Evolutionary conservation across 257 asterid species (phyloP), one percentile per base, ranked within the genome.

Genomic region (Phtheirospermum japonicum): DNA sequence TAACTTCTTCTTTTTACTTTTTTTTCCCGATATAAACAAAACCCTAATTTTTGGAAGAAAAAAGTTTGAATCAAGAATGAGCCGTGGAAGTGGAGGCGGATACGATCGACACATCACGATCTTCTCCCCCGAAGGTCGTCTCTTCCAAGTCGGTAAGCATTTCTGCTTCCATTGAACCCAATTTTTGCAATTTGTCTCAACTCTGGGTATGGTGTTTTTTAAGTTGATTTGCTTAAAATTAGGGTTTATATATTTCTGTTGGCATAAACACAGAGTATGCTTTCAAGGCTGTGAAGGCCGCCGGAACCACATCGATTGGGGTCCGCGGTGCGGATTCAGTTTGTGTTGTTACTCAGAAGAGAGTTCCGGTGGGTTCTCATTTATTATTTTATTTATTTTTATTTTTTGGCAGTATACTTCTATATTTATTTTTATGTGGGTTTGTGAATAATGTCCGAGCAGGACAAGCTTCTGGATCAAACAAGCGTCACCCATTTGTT

Each of bases 121-220:
- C 82, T 92, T 92, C 90, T 89, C 98, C n/a, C 98, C 98, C 0
- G 98, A 92, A 77, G 98, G 98, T 77, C 98, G 97, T 51, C 95
- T 92, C 37, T 89, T 76, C 69, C 97, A 92, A 92, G 98, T 92
- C 52, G 98, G 96, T 88, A 64, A 73, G 95, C 71, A 50, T 50
- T 36, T 65, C 53, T 63, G 48, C 59, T 66, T 63, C 19, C 7
- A 14, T 3, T 0, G 31, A 10, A 20, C 4, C 18, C 30, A 0
- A 9, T 4, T 20, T 65, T 2, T 26, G 55, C 46, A 5, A 17
- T 46, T 32, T 56, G 5, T 13, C 23, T 56, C 26, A 31, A 42
- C 6, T 65, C 12, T 9, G 34, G 56, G 34, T 0, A 48, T 36
- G 28, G 39, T 33, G 3, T 20, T 7, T 2, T 6, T 48, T 36